Percentiles rank a stretch among this genome's conserved stretches.
These are phyloP conservation scores for Ciborinia camelliae DNA, from an alignment of 2,329 filamentous ascomycete genomes.

Conservation along the genomic window DNA sequence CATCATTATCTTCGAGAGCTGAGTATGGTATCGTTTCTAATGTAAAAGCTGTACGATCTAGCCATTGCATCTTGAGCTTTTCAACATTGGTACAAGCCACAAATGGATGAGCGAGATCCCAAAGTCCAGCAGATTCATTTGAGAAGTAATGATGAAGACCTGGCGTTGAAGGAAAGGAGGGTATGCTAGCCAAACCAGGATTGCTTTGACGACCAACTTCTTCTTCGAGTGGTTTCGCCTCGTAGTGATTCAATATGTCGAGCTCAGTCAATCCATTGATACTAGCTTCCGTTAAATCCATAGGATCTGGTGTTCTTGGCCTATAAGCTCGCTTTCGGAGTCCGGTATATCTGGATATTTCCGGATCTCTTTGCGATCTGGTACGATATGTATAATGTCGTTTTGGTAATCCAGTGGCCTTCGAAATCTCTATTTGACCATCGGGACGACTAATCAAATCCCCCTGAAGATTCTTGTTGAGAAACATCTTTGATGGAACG, in stretches of 20 bases:
- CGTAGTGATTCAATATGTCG: conserved; percentile 27
- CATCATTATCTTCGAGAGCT: conserved; percentile 36
- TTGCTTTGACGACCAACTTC: conserved; percentile 24
- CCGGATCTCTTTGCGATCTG: conserved; percentile 5
- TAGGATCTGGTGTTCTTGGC: conserved; percentile 10
- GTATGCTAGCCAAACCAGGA: conserved; percentile 33
- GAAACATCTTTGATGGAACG: conserved; percentile 24
- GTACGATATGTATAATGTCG: conserved; percentile 14
- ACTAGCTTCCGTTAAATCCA: conserved; percentile 9
- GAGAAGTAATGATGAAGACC: conserved; percentile 10
- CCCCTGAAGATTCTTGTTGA: conserved; percentile 10
- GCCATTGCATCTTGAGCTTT: conserved; percentile 25
- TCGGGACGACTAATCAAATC: neutral
- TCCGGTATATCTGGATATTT: conserved; percentile 11
- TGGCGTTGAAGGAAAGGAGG: conserved; percentile 18
- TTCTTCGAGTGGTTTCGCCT: conserved; percentile 26
- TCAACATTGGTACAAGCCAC: conserved; percentile 4
- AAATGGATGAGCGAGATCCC: conserved; percentile 12
- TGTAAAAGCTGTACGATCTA: conserved; percentile 42
- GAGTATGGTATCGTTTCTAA: conserved; percentile 45
- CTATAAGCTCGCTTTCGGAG: neutral
- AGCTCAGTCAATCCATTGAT: conserved; percentile 22
- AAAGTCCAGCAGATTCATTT: conserved; percentile 18
- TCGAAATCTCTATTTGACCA: neutral
- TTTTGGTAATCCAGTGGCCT: neutral